Base-by-base conservation (phyloP, 1,284 basidiomycete genomes). In the Cutaneotrichosporon cavernicola region DNA sequence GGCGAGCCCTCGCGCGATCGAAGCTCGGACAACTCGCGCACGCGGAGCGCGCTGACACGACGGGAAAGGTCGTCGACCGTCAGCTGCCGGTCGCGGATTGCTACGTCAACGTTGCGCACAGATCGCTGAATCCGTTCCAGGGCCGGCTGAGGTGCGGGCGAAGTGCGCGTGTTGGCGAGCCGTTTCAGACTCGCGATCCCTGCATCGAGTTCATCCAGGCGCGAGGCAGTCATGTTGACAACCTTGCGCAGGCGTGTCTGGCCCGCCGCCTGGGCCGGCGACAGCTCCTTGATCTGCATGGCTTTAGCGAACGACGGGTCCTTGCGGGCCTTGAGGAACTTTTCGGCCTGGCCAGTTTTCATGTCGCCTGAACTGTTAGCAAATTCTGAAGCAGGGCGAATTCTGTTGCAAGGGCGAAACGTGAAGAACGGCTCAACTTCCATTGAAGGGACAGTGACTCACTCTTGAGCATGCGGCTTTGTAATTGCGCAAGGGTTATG, bases 221-320 rank as follows among this genome's bases (percentile, higher is more conserved):
- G 72, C 21, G 77, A 71, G 13, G 81, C 79, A 2, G 81, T 78
- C 36, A 75, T 69, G 69, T 82, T 63, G 22, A 79, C 76, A 13
- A 78, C 69, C 56, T 80, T 78, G 30, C 82, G 76, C 34, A 85
- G 74, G 55, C 76, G 74, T 52, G 72, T 68, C 69, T 83, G 84
- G 58, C 80, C 83, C 53, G 82, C 81, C 13, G 78, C 70, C 64
- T 85, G 84, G 67, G 84, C 82, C 0, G 84, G 82, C 18, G 81
- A 82, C 0, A 85, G 79, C 66, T 84, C 82, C 40, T 81, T 76
- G 13, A 83, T 76, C 46, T 81, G 76, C 53, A 84, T 78, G 65
- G 81, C 77, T 56, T 80, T 80, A 21, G 81, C 81, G 59, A 83
- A 82, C 1, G 76, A 75, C 0, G 83, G 81, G 69, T 85, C 83